Evolutionary conservation across 768 basidiomycete species (phyloP), one percentile per base, ranked within the genome.

Genomic region (Gloeostereum incarnatum): DNA sequence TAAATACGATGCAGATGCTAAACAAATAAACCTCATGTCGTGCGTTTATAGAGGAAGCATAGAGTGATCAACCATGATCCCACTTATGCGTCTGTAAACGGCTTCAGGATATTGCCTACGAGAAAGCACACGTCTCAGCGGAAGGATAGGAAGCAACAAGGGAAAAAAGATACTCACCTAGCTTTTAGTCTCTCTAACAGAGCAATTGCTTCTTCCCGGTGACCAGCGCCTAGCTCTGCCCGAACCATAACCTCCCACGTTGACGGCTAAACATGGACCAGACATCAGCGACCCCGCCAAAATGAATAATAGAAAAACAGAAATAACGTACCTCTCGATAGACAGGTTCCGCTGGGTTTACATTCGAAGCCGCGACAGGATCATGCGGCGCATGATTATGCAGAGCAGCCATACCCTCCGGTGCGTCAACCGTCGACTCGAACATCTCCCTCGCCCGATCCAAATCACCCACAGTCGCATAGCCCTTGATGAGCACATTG

Each of bases 231-330:
- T 8, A 98, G 67, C 54, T 99, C 96, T 1, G 86, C 87, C 10
- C 88, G 75, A 45, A 99, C 77, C 92, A 99, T 98, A 4, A 78
- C 79, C 53, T 98, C 96, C 81, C 87, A 94, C 1, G 90, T 93
- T 27, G 86, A 90, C 9, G 89, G 90, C 80, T 88, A 49, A 2
- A 40, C 37, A 37, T 21, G 38, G 32, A 6, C 29, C 42, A 18
- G 25, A 37, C 21, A 45, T 14, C 34, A 48, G 27, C 13, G n/a
- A n/a, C n/a, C n/a, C n/a, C n/a, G n/a, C n/a, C 14, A 37, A 33
- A 22, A 17, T 26, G 11, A 37, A 6, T 33, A 31, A 19, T 30
- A n/a, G 26, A 21, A 35, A 3, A 41, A 31, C 31, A 34, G 4
- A 22, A 49, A 17, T 36, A 43, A 50, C 74, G 45, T 49, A 85